phyloP scores from a whole-genome alignment of 352 stramenopile species.

The Aphanomyces euteiches region DNA sequence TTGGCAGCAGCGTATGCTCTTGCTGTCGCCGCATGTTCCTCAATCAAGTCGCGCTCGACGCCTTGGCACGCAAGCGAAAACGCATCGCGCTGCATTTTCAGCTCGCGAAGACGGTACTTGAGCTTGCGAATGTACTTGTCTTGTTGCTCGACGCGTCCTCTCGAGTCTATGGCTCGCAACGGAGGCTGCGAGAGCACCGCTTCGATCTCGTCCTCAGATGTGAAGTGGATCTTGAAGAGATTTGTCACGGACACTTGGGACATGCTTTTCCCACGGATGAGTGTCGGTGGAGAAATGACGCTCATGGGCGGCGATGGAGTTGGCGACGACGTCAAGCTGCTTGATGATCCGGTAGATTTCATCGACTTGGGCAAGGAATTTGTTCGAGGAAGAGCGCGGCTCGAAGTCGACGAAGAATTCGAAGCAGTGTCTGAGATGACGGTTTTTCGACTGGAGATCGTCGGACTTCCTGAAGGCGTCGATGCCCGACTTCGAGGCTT shows the following conservation, averaged over 20 bases:
- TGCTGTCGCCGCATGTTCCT: slow-evolving; percentile 22
- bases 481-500: slow-evolving; percentile 9
- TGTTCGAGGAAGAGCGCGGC: not conserved
- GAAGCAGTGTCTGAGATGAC: not conserved
- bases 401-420: not conserved
- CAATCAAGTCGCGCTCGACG: slow-evolving; percentile 25
- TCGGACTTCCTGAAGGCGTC: not conserved
- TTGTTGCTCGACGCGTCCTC: slow-evolving; percentile 21
- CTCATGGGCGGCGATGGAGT: not conserved
- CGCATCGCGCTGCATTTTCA: slow-evolving; percentile 27
- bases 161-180: slow-evolving; percentile 18
- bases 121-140: slow-evolving; percentile 29
- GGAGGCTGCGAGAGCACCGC: slow-evolving; percentile 2
- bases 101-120: slow-evolving; percentile 24
- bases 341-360: not conserved
- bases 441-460: not conserved
- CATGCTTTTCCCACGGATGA: slow-evolving; percentile 12
- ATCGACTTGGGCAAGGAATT: not conserved
- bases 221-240: slow-evolving; percentile 26
- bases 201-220: slow-evolving; percentile 27
- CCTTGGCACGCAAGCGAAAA: slow-evolving; percentile 23
- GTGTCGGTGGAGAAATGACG: slow-evolving; percentile 16
- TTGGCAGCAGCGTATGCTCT: slow-evolving; percentile 12
- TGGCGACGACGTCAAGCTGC: not conserved
- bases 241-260: slow-evolving; percentile 8